Base-by-base conservation (phyloP, 805 yeast species). In the Komagataella pastoris region DNA sequence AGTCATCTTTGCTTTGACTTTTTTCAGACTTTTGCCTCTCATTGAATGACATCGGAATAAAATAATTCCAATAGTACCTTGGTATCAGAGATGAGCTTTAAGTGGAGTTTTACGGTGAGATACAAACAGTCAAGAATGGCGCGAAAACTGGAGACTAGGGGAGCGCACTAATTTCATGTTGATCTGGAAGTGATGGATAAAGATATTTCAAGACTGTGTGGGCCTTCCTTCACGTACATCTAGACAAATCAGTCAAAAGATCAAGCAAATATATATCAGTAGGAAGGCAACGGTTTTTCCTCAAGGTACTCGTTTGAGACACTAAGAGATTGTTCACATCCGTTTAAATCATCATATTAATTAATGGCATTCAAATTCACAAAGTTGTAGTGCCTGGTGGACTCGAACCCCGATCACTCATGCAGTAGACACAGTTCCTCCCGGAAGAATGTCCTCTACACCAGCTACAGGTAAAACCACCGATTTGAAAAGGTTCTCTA, bases 321-420 rank as follows among this genome's bases (percentile, higher is more conserved):
- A 54, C 61, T 58, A 57, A 56, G 61, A 58, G 61, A 58, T 58
- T 58, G 61, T 58, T 58, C 61, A 58, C 61, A 55, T 55, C 53
- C 53, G 56, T 50, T 53, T 54, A 44, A 53, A 54, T 58, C 61
- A 58, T 58, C 61, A 58, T 51, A 12, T 52, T 51, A 50, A 12
- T 52, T 51, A 50, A 48, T 44, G 40, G 40, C 14, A 14, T 14
- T 30, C 40, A 8, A 30, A 30, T 8, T 30, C 14, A 30, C 14
- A 10, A 21, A 30, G 40, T 30, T 30, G n/a, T 10, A 3, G 40
- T 5, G 8, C 40, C 14, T 8, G 14, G 14, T 30, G 40, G 40
- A 10, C 40, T 30, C 40, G 40, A 30, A 30, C 40, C 40, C 40
- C 40, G 14, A 30, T 30, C 6, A 10, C 14, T 5, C 14, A 10